phyloP scores from a whole-genome alignment of 2,329 filamentous ascomycete species.

The Cryoendolithus antarcticus region DNA sequence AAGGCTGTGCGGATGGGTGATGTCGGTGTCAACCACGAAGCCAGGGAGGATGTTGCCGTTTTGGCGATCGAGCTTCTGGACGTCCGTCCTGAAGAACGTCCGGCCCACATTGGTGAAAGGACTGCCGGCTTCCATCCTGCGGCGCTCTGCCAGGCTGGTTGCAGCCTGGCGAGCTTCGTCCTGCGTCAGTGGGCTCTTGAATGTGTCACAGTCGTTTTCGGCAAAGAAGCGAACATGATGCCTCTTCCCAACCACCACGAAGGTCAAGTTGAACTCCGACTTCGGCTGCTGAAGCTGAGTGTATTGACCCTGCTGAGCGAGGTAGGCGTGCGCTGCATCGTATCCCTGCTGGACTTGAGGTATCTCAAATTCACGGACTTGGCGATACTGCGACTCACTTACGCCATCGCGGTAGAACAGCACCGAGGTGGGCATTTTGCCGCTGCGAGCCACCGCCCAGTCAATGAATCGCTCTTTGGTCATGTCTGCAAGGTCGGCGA shows the following conservation, averaged over 20 bases:
- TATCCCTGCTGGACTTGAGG: conserved; percentile 9
- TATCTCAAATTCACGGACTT: conserved; percentile 18
- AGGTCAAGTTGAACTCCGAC: conserved; percentile 12
- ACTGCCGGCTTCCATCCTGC: too few relatives aligned
- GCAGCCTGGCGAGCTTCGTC: too few relatives aligned
- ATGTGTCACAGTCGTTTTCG: background rate
- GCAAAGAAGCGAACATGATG: conserved; percentile 32
- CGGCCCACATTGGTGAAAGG: too few relatives aligned
- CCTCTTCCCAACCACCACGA: conserved; percentile 28
- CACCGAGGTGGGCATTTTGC: conserved; percentile 9
- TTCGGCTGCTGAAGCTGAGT: too few relatives aligned
- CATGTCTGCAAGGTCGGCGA: conserved; percentile 20
- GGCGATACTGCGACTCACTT: conserved; percentile 21
- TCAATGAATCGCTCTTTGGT: conserved; percentile 15
- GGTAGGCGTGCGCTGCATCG: conserved; percentile 6
- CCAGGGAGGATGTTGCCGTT: conserved; percentile 9
- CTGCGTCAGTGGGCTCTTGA: too few relatives aligned
- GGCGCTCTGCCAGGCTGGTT: too few relatives aligned
- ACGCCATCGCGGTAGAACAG: conserved; percentile 27
- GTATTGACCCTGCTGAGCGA: background rate
- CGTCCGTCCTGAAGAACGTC: too few relatives aligned
- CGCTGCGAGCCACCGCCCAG: conserved; percentile 8
- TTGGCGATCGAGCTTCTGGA: too few relatives aligned
- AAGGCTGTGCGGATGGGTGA: conserved; percentile 5
- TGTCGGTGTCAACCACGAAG: conserved; percentile 7